Percentiles rank a stretch among this genome's conserved stretches.
These are phyloP conservation scores for Aspergillus terreus DNA, from an alignment of 2,329 filamentous ascomycete species.

Conservation along the genomic window DNA sequence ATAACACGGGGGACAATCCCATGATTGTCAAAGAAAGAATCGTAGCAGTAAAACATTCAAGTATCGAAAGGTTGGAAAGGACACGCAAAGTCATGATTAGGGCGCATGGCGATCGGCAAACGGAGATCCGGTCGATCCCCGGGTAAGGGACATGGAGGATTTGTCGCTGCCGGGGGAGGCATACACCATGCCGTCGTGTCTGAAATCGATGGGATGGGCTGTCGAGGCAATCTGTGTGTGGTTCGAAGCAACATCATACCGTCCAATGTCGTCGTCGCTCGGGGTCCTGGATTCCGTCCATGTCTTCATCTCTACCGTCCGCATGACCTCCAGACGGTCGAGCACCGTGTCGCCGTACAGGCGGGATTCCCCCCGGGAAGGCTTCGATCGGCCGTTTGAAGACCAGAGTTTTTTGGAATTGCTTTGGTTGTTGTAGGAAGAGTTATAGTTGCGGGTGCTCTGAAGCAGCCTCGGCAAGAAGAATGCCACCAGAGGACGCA, in stretches of 20 bases:
- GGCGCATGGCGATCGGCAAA: constrained; percentile 3
- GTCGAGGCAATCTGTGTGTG: constrained; percentile 12
- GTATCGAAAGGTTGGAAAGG: too few species aligned
- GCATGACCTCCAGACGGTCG: constrained; percentile 28
- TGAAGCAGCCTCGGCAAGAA: constrained; percentile 30
- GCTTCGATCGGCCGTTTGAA: constrained; percentile 20
- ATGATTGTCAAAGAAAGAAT: too few species aligned
- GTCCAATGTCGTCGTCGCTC: constrained; percentile 12
- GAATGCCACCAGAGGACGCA: constrained; percentile 32
- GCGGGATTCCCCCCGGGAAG: constrained; percentile 4
- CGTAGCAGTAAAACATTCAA: too few species aligned
- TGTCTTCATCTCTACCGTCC: constrained; percentile 34
- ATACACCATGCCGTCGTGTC: constrained; percentile 14
- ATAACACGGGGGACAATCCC: too few species aligned
- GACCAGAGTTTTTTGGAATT: constrained; percentile 20
- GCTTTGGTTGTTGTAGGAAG: constrained; percentile 15
- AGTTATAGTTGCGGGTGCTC: constrained; percentile 19
- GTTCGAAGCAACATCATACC: constrained; percentile 17
- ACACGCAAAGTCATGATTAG: too few species aligned
- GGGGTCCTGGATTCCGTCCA: constrained; percentile 24
- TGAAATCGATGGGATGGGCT: constrained; percentile 15
- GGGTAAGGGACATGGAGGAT: constrained; percentile 14
- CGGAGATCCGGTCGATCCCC: constrained; percentile 3
- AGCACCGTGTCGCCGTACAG: constrained; percentile 12
- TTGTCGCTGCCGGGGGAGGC: constrained; percentile 20